Evolutionary conservation across 2,329 filamentous ascomycete species (phyloP).

Genomic region (Microsporum ferrugineum): DNA sequence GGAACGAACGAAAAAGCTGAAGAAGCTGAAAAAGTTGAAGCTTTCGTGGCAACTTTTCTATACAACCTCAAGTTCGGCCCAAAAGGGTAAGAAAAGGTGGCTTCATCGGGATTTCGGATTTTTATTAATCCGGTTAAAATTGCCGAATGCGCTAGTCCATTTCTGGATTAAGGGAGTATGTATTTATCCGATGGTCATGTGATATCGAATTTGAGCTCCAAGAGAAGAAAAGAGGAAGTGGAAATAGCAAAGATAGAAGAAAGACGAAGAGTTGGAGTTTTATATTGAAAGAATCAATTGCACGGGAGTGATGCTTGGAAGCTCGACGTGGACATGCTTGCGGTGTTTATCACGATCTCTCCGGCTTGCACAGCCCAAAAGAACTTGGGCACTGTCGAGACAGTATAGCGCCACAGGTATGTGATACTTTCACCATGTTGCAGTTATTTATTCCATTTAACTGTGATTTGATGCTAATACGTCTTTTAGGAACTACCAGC

Average conservation of each 20-base stretch:
- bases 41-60: background rate
- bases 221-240: background rate
- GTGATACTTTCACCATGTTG: background rate
- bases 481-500: background rate
- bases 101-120: background rate
- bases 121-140: background rate
- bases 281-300: background rate
- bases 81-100: constrained; percentile 1
- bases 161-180: background rate
- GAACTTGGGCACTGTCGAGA: constrained; percentile 21
- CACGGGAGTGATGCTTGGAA: constrained; percentile 28
- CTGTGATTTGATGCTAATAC: background rate
- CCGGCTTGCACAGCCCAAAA: constrained; percentile 23
- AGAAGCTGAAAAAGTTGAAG: background rate
- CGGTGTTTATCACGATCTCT: constrained; percentile 34
- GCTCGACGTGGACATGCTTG: constrained; percentile 37
- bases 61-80: background rate
- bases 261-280: background rate
- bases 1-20: background rate
- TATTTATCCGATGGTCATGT: background rate
- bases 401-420: constrained; percentile 13
- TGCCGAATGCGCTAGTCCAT: background rate
- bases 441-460: background rate
- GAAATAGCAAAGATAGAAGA: background rate
- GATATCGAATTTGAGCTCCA: background rate